These are phyloP conservation scores for Phytopythium chamaehyphon DNA, from an alignment of 352 stramenopile genomes.

Conservation along the genomic window DNA sequence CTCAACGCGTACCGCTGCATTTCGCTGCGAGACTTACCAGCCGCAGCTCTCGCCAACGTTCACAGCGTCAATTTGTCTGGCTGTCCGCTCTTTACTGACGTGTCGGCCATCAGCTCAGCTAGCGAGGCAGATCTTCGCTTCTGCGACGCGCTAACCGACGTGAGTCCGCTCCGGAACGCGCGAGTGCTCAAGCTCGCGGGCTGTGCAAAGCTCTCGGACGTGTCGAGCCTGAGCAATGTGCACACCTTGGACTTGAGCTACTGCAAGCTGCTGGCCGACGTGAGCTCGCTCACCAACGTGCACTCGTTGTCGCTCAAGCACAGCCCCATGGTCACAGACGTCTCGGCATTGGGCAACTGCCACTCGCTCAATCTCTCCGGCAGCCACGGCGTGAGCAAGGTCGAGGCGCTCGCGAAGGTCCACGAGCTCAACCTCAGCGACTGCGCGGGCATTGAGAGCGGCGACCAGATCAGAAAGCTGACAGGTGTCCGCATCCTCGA, in stretches of 20 bases:
- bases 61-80: constrained; percentile 54
- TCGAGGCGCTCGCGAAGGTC: constrained; percentile 35
- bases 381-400: constrained; percentile 40
- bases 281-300: constrained; percentile 37
- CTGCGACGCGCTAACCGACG: constrained; percentile 58
- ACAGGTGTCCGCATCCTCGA: constrained; percentile 49
- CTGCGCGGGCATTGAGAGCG: constrained; percentile 40
- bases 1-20: constrained; percentile 57
- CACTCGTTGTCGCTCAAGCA: constrained; percentile 64
- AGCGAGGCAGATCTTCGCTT: constrained; percentile 60
- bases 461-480: constrained; percentile 36
- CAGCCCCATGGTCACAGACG: constrained; percentile 40
- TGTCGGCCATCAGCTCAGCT: constrained; percentile 28
- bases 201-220: constrained; percentile 40
- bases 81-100: constrained; percentile 43
- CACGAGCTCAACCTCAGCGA: constrained; percentile 63
- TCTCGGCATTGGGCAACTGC: constrained; percentile 34
- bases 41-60: constrained; percentile 30
- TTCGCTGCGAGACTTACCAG: not conserved
- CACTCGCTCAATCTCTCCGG: constrained; percentile 63
- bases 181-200: constrained; percentile 57
- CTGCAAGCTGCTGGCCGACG: constrained; percentile 45
- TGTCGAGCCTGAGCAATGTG: constrained; percentile 41
- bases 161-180: constrained; percentile 21
- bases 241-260: constrained; percentile 63